Base-by-base conservation (phyloP, 495 filamentous ascomycete genomes). In the Hypoxylon subgilvum region DNA sequence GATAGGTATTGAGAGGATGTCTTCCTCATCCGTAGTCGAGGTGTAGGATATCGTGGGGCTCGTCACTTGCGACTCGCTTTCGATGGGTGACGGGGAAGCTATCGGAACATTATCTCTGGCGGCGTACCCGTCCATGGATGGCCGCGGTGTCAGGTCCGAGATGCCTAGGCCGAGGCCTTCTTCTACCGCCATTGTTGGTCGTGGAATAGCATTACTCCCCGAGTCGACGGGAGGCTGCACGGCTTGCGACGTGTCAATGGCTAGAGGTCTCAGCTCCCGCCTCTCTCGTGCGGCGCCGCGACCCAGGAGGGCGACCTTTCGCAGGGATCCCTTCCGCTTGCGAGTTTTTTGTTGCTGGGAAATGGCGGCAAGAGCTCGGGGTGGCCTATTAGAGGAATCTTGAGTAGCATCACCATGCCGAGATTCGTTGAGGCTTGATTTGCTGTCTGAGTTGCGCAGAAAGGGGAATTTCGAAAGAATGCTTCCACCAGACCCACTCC, bases 11-110 rank as follows among this genome's bases (percentile, higher is more conserved):
- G 74, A 65, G 7, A 89, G 70, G 6, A 81, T 71, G 40, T 95
- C 90, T 43, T 95, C 90, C 52, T 93, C 90, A 63, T 92, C 88
- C 6, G 88, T 92, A 6, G 87, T 91, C 10, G 81, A 83, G 38
- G 84, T 86, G 60, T 88, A 88, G 31, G 80, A 78, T 40, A 84
- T 78, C 38, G 79, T 75, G 19, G 81, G 83, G 57, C 82, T 85
- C 25, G 79, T 82, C 38, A 76, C 68, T 63, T 67, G 58, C 35
- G 57, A 63, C 59, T 57, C 57, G 66, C 44, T 50, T 12, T 68
- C 44, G 30, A 35, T 30, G 17, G 36, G 39, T 16, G 58, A 38
- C 16, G 60, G 47, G 12, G 68, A 70, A 12, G 73, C 69, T 9
- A 73, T 64, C 6, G 67, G 54, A 14, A 71, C 40, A 17, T 63